Evolutionary conservation across 1,139 yeast genomes (phyloP).

Genomic region (Candida pseudocylindracea): DNA sequence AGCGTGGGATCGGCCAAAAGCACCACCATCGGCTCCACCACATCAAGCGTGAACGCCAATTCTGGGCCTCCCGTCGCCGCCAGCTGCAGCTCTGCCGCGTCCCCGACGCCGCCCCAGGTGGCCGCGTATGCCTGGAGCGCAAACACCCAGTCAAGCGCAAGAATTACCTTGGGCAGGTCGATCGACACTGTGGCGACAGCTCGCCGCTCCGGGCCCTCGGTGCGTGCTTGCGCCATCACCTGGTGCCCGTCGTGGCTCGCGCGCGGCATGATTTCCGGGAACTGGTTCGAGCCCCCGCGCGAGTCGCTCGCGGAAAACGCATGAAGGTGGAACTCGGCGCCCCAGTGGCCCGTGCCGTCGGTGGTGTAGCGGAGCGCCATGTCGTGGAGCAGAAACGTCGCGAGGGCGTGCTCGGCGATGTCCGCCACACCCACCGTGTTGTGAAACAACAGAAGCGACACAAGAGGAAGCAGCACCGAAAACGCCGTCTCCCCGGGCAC

Average conservation of each 20-base stretch:
- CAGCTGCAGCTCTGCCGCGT: no score
- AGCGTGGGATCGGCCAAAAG: conserved; percentile 62
- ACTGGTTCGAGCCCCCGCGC: conserved; percentile 34
- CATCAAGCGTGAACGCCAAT: conserved; percentile 38
- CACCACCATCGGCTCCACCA: conserved; percentile 61
- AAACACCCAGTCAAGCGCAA: conserved; percentile 72
- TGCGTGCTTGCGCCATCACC: conserved; percentile 31
- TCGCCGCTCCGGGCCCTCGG: conserved; percentile 19
- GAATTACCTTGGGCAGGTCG: conserved; percentile 59
- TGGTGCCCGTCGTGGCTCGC: conserved; percentile 44
- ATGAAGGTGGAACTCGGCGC: conserved; percentile 38
- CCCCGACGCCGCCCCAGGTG: conserved; percentile 3
- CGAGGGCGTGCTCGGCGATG: no score
- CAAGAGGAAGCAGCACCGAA: conserved; percentile 30
- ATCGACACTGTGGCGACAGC: conserved; percentile 37
- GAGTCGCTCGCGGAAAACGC: conserved; percentile 67
- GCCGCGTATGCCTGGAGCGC: conserved; percentile 47
- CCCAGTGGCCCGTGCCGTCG: conserved; percentile 10
- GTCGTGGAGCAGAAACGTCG: no score
- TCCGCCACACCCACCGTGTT: conserved; percentile 18
- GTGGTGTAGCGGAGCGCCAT: no score
- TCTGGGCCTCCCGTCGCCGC: no score
- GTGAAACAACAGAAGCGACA: conserved; percentile 44
- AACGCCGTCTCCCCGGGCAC: no score
- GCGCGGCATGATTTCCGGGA: conserved; percentile 63